Percentiles rank a stretch among this genome's conserved stretches.
Conservation (phyloP, 2,329 filamentous ascomycete species). For the Talaromyces sp. region DNA sequence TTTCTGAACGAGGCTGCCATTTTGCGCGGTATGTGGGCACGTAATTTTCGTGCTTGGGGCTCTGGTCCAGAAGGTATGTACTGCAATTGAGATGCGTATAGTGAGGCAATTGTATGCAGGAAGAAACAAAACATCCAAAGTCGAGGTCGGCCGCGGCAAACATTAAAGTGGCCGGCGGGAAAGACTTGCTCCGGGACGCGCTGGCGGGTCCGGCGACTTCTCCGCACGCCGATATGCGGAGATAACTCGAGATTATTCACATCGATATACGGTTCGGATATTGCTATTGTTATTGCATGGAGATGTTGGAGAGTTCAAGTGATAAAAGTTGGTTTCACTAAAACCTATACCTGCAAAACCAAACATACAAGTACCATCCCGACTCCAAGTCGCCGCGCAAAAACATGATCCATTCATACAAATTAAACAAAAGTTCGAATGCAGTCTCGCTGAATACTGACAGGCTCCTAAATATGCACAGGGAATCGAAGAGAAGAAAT, state of each 20-base stretch:
- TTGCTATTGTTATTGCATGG: too few species aligned
- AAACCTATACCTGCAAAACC: not conserved
- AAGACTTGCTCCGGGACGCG: slow-evolving; percentile 3
- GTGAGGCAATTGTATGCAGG: not conserved
- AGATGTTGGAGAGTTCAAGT: not conserved
- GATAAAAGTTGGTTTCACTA: not conserved
- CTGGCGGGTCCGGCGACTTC: not conserved
- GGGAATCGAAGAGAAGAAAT: slow-evolving; percentile 4
- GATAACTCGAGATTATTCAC: not conserved
- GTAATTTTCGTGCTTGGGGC: too few species aligned
- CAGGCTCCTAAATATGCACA: slow-evolving; percentile 8
- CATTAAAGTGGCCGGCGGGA: not conserved
- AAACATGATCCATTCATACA: slow-evolving; percentile 3
- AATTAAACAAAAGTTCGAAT: slow-evolving; percentile 1
- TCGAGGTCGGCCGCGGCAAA: not conserved
- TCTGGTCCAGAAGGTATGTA: not conserved
- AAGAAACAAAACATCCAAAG: not conserved
- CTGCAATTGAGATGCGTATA: not conserved
- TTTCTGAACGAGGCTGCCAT: slow-evolving; percentile 43
- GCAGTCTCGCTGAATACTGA: not conserved
- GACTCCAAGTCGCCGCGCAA: not conserved
- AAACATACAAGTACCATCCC: not conserved
- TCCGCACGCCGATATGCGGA: slow-evolving; percentile 8
- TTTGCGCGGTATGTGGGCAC: not conserved
- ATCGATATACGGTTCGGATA: not conserved